Percentiles rank a stretch among this genome's conserved stretches.
Conservation (phyloP, 768 basidiomycete genomes). For the Xerocomellus amylosporus region DNA sequence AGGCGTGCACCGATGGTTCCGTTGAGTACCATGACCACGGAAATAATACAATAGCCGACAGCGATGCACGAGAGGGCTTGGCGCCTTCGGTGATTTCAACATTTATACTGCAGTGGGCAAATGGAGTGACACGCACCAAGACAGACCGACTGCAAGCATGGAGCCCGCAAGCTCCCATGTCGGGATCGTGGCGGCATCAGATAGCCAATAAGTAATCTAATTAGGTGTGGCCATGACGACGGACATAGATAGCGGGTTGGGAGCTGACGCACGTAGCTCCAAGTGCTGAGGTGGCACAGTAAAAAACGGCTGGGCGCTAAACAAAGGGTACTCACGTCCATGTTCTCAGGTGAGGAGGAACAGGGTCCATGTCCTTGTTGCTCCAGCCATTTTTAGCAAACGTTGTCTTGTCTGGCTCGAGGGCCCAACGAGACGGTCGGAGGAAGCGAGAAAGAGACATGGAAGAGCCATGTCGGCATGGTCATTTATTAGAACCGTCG, state of each 20-base stretch:
- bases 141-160: constrained; percentile 74
- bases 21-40: constrained; percentile 72
- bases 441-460: constrained; percentile 23
- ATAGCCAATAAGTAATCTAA: constrained; percentile 28
- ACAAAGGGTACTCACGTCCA: constrained; percentile 45
- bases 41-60: constrained; percentile 69
- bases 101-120: neutral
- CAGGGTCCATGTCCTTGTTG: constrained; percentile 79
- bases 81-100: constrained; percentile 40
- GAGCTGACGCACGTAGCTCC: constrained; percentile 64
- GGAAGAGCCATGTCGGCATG: neutral
- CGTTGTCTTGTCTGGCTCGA: constrained; percentile 50
- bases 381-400: constrained; percentile 57
- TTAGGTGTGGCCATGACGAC: neutral
- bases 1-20: constrained; percentile 79
- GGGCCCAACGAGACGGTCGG: constrained; percentile 40
- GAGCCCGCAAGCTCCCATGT: constrained; percentile 53
- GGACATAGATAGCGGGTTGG: constrained; percentile 34
- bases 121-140: constrained; percentile 46
- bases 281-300: constrained; percentile 34
- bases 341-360: constrained; percentile 56
- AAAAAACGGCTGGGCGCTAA: neutral
- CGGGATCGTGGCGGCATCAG: constrained; percentile 25
- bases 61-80: constrained; percentile 71
- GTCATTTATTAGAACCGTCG: neutral